Conservation (phyloP, 2,329 filamentous ascomycete genomes). For the Thermomyces lanuginosus region DNA sequence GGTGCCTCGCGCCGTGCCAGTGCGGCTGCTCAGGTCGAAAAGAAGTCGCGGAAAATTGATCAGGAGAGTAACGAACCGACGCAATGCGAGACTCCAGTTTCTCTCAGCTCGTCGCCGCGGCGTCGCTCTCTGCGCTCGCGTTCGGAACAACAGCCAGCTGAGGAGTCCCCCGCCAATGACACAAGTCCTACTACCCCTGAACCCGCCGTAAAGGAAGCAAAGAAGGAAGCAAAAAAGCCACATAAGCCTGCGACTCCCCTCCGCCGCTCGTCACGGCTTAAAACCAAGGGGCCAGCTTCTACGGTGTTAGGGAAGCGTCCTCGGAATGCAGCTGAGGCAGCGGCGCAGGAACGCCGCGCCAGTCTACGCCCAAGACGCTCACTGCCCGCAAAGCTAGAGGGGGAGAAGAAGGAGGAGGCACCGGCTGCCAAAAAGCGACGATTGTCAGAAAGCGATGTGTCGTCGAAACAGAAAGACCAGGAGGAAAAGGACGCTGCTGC, state of each 20-base stretch:
- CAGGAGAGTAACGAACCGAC: conserved; percentile 12
- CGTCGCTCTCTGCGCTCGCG: conserved; percentile 18
- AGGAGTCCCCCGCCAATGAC: conserved; percentile 11
- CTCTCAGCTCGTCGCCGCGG: no score
- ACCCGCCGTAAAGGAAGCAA: conserved; percentile 11
- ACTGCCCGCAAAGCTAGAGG: conserved; percentile 13
- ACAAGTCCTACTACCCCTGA: conserved; percentile 6
- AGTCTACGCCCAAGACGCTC: conserved; percentile 40
- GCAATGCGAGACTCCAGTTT: conserved; percentile 19
- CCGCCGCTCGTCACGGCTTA: conserved; percentile 30
- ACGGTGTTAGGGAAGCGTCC: conserved; percentile 46
- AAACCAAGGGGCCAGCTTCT: conserved; percentile 30
- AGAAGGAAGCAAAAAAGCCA: conserved; percentile 10
- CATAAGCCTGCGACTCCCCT: conserved; percentile 11
- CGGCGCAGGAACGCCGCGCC: conserved; percentile 40
- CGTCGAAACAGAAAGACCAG: conserved; percentile 10
- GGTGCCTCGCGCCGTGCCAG: no score
- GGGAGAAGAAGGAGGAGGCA: no score
- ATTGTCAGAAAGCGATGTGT: conserved; percentile 21
- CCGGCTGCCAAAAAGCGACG: conserved; percentile 27
- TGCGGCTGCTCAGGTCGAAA: no score
- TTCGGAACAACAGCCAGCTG: no score
- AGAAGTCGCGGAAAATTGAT: no score
- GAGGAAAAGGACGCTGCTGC: conserved; percentile 10
- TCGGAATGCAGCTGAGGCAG: conserved; percentile 39